Evolutionary conservation across 148 eudicot species (phyloP), one percentile per base, ranked within the genome.

Genomic region (Selenicereus undatus): DNA sequence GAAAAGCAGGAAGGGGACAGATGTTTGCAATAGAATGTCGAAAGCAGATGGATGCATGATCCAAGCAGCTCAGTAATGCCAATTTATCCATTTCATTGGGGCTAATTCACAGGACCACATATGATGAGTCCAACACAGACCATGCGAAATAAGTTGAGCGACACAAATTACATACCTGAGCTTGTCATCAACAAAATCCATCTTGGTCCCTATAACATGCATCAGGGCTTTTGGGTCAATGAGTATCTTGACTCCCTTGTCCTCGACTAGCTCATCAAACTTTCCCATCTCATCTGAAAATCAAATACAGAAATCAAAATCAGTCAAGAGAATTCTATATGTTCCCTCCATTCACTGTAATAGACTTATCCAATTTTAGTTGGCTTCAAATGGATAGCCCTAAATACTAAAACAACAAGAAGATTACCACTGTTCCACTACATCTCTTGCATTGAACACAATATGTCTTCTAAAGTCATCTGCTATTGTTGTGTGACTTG

Each of bases 141-240:
- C 54, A 64, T 26, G 39, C 22, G 24, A 24, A 10, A 76, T 20
- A 56, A 13, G 62, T 54, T 24, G 64, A 75, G 70, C 0, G 62
- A 58, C 68, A 70, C 51, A 30, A 16, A 62, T 20, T 43, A 85
- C 88, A 30, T 24, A 95, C 99, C 99, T 91, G 82, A 95, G 92
- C 81, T 93, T 95, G 84, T 93, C 99, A 75, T 95, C 99, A 8
- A 95, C 89, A 80, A 95, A 95, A 85, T 95, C 97, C 99, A 95
- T 95, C 85, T 92, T 87, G 45, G 99, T 95, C 76, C 97, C 97
- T 48, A 95, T 91, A 18, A 95, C 99, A 88, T 95, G 99, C 99
- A 95, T 95, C 58, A 93, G 89, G 45, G 99, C 99, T 85, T 95
- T 95, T 22, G 99, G 99, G 75, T 95, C 99, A 81, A 95, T 90